phyloP scores from a whole-genome alignment of 2,329 filamentous ascomycete species.

The Cercospora zeina region DNA sequence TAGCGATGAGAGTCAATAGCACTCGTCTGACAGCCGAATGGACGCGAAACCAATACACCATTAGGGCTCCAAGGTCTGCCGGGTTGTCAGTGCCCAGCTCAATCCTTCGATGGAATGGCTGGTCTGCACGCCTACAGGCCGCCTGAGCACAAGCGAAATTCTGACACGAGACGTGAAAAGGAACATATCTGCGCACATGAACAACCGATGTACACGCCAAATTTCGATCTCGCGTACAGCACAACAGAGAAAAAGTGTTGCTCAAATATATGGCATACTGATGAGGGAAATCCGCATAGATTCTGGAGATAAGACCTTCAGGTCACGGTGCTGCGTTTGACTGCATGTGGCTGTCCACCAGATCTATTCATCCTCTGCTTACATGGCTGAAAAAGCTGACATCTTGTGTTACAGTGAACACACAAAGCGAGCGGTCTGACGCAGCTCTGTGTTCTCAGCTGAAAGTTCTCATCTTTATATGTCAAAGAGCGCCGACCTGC shows the following conservation, averaged over 20 bases:
- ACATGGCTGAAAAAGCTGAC: not conserved
- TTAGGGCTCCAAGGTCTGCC: no score
- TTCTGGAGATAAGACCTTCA: not conserved
- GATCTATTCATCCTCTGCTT: conserved; percentile 1
- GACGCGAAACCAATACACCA: no score
- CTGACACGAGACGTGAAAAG: not conserved
- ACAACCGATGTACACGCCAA: not conserved
- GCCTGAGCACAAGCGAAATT: not conserved
- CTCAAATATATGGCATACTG: not conserved
- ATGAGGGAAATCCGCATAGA: not conserved
- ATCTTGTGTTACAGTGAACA: not conserved
- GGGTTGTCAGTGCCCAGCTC: no score
- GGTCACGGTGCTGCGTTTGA: not conserved
- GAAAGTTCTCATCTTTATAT: not conserved
- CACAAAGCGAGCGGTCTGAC: not conserved
- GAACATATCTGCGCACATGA: not conserved
- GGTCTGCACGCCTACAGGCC: not conserved
- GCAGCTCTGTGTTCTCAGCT: not conserved
- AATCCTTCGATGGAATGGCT: no score
- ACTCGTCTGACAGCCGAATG: no score
- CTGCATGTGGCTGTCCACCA: not conserved
- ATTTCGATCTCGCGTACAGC: not conserved
- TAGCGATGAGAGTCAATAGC: not conserved
- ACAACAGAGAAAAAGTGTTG: not conserved
- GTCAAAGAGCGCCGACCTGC: not conserved